phyloP scores from a whole-genome alignment of 495 filamentous ascomycete species.

The Neurospora africana region DNA sequence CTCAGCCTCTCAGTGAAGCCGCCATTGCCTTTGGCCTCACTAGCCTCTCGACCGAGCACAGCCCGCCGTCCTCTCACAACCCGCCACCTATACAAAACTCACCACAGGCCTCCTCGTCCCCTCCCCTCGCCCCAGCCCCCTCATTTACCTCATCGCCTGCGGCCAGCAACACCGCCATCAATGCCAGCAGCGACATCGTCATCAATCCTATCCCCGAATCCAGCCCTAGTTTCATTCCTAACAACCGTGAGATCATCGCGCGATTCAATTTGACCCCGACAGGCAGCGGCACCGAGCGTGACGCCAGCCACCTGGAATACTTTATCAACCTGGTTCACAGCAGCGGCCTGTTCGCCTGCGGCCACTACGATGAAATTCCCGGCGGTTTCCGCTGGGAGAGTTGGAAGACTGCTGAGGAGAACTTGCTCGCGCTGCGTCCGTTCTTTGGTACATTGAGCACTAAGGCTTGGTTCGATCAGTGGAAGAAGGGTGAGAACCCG shows the following conservation, averaged over 20 bases:
- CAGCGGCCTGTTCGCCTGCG: neutral
- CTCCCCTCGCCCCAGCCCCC: neutral
- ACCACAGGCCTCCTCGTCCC: neutral
- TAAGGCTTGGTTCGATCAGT: neutral
- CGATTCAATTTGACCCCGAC: neutral
- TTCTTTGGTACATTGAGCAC: neutral
- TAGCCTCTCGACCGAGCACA: neutral
- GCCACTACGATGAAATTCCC: neutral
- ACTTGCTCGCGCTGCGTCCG: neutral
- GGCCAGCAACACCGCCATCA: neutral
- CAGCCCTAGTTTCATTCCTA: neutral
- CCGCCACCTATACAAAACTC: neutral
- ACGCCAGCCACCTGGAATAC: neutral
- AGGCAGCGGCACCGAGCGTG: neutral
- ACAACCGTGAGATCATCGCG: neutral
- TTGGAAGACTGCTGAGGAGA: neutral
- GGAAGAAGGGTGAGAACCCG: neutral
- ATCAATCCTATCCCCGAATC: neutral
- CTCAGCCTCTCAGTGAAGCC: neutral
- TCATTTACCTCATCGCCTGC: neutral
- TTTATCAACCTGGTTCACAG: neutral
- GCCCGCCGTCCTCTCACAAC: neutral
- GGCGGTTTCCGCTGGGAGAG: neutral
- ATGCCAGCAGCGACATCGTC: neutral
- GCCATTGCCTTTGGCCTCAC: neutral